Base-by-base conservation (phyloP, 768 basidiomycete species). In the Clavulina sp. region DNA sequence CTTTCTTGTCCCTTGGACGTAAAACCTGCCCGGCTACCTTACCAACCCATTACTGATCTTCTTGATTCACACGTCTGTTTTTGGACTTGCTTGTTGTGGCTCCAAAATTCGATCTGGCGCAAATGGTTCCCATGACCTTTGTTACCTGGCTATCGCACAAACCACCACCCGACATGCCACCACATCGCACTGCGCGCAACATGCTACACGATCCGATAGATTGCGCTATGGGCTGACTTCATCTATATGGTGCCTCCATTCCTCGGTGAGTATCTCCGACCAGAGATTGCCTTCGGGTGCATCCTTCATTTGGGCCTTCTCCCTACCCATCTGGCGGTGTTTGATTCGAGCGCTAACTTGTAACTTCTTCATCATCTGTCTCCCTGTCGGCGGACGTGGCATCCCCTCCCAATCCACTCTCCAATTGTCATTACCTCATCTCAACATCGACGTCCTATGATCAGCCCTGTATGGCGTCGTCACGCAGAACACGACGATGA, bases 211-310 rank as follows among this genome's bases (percentile, higher is more conserved):
- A 0, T 56, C 51, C 55, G 59, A 57, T 13, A 60, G 54, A 60
- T 60, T 26, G 57, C 60, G 55, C 55, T 55, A 4, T 57, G 56
- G 52, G 26, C 30, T 50, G 53, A 57, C 29, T 60, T 53, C 21
- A 50, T 51, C 32, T 57, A 50, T 40, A 57, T 56, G 60, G 55
- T 57, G 5, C 58, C 60, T 1, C 54, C 58, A 21, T 62, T 62
- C 49, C 49, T 62, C 29, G 65, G 61, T 16, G 63, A 62, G 56
- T 60, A 60, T 43, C 63, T 58, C 6, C 59, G 54, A 28, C 32
- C 60, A 7, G 57, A 55, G 5, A 18, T 7, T 40, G 7, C 29
- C 6, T 23, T 24, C 31, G 40, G 30, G 2, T 23, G 48, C 28
- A 53, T 19, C 21, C 16, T 44, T n/a, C n/a, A 49, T 44, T 23